phyloP scores from a whole-genome alignment of 202 grass and related monocot genomes.

The Panicum virgatum region DNA sequence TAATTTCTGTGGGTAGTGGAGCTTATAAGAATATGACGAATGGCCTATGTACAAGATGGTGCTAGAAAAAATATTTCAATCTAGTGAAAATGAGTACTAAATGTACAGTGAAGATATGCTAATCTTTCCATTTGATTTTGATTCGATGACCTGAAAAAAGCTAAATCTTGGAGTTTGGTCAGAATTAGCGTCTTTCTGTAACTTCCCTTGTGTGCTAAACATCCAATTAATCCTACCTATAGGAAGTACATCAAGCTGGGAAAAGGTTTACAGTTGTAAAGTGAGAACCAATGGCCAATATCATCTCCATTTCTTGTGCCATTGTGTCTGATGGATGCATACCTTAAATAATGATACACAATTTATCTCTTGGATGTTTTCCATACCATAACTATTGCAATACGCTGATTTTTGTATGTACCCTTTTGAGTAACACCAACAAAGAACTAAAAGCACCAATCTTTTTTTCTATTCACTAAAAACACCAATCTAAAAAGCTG shows the following conservation, averaged over 20 bases:
- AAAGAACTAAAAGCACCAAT: neutral
- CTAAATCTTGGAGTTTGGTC: neutral
- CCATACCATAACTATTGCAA: neutral
- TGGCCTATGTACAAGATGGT: neutral
- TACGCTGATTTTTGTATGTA: neutral
- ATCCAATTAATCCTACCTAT: neutral
- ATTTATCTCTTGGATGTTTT: constrained; percentile 21
- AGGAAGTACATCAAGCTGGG: neutral
- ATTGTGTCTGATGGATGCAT: neutral
- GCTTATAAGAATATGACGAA: neutral
- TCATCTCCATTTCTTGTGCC: neutral
- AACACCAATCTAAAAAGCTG: neutral
- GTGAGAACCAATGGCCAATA: neutral
- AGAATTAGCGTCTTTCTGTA: neutral
- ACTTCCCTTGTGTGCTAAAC: neutral
- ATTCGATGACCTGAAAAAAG: neutral
- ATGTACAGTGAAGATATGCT: neutral
- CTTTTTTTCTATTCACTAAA: neutral
- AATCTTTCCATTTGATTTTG: neutral
- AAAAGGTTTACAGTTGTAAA: neutral
- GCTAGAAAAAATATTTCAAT: neutral
- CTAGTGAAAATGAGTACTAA: neutral
- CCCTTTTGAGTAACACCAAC: neutral
- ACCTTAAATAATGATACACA: neutral
- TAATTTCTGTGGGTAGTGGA: neutral